A percentile compares a stretch with the other conserved stretches of the same genome.
phyloP scores from a whole-genome alignment of 495 filamentous ascomycete species.

The Pyrenula aspistea region DNA sequence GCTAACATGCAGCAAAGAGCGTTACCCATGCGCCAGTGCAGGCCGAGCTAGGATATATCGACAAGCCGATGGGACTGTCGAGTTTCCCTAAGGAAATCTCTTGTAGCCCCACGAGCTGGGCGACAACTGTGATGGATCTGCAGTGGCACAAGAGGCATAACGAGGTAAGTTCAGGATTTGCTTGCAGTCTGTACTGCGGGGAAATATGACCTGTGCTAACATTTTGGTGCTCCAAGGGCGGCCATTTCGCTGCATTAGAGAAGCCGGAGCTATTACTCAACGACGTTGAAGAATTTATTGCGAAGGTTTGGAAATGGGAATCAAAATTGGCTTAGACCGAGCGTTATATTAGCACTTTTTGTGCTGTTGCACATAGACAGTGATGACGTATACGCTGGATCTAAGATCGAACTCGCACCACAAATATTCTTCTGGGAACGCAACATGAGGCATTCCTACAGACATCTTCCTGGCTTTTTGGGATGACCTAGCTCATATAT shows the following conservation, averaged over 20 bases:
- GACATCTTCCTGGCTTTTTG: too few relatives aligned
- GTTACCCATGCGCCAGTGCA: too few relatives aligned
- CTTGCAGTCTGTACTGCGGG: neutral
- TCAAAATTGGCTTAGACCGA: too few relatives aligned
- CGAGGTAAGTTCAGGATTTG: conserved; percentile 13
- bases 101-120: conserved; percentile 19
- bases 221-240: conserved; percentile 28
- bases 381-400: too few relatives aligned
- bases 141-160: conserved; percentile 34
- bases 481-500: too few relatives aligned
- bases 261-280: conserved; percentile 36
- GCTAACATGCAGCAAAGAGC: too few relatives aligned
- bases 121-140: conserved; percentile 33
- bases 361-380: too few relatives aligned
- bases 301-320: conserved; percentile 25
- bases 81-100: neutral
- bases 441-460: too few relatives aligned
- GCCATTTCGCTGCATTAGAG: conserved; percentile 54
- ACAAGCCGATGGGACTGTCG: neutral
- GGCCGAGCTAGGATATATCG: neutral
- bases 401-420: too few relatives aligned
- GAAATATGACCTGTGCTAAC: neutral
- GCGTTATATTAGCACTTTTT: too few relatives aligned
- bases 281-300: conserved; percentile 47
- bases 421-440: too few relatives aligned